These are phyloP conservation scores for Dioscorea dumetorum DNA, from an alignment of 106 monocot species.

Conservation along the genomic window DNA sequence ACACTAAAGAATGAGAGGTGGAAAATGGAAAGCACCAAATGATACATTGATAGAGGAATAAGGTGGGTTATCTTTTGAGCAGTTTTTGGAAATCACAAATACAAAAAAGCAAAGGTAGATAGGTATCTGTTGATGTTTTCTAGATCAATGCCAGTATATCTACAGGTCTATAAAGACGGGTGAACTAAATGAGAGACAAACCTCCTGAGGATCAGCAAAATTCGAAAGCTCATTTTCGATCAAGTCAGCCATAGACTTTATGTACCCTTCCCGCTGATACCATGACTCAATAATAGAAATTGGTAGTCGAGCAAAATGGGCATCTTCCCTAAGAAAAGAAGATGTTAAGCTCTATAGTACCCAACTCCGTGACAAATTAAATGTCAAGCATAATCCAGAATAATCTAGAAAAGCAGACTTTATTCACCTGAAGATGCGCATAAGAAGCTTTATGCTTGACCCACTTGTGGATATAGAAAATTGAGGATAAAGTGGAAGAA, in stretches of 20 bases:
- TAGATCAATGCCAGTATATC: too few species aligned
- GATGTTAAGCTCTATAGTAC: background rate
- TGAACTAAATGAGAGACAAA: slow-evolving; percentile 3
- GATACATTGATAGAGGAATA: too few species aligned
- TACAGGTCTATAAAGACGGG: too few species aligned
- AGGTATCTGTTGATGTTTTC: too few species aligned
- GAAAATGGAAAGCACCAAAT: too few species aligned
- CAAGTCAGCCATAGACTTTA: slow-evolving; percentile 76
- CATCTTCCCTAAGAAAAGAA: slow-evolving; percentile 53
- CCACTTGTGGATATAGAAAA: slow-evolving; percentile 93
- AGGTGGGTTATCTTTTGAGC: too few species aligned
- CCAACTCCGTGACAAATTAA: too few species aligned
- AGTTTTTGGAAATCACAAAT: too few species aligned
- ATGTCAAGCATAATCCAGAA: background rate
- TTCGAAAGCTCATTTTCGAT: slow-evolving; percentile 58
- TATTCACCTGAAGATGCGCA: slow-evolving; percentile 52
- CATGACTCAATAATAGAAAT: slow-evolving; percentile 86
- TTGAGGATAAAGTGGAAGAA: slow-evolving; percentile 92
- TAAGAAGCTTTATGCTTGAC: slow-evolving; percentile 71
- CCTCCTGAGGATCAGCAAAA: slow-evolving; percentile 67
- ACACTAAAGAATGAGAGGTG: too few species aligned
- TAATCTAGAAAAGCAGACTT: background rate
- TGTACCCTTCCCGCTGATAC: slow-evolving; percentile 80
- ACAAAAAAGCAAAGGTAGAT: too few species aligned
- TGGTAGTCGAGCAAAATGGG: slow-evolving; percentile 50